These are phyloP conservation scores for Brassica balearica DNA, from an alignment of 441 rosid species.

Conservation along the genomic window DNA sequence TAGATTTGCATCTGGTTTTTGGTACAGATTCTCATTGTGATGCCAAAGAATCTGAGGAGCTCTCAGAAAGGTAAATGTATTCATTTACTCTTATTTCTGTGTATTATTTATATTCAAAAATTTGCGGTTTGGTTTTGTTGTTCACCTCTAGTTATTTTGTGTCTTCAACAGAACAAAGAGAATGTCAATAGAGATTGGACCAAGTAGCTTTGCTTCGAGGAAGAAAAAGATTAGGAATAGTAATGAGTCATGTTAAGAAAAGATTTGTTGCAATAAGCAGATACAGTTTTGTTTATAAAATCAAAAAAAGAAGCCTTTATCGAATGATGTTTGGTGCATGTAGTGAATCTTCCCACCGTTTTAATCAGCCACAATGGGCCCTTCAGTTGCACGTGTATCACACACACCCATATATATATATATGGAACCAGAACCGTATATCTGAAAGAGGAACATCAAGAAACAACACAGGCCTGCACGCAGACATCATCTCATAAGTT, in stretches of 20 bases:
- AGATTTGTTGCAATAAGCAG: not conserved
- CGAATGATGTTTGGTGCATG: not conserved
- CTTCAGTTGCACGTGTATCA: slow-evolving; percentile 2
- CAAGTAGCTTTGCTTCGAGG: slow-evolving; percentile 34
- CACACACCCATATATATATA: not conserved
- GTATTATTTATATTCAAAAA: not conserved
- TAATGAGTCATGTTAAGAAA: not conserved
- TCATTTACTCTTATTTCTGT: not conserved
- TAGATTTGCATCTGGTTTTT: slow-evolving; percentile 8
- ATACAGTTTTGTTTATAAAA: not conserved
- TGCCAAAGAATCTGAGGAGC: slow-evolving; percentile 30
- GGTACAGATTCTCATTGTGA: slow-evolving; percentile 30
- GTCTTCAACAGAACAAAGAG: slow-evolving; percentile 67
- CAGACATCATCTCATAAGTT: too few relatives aligned
- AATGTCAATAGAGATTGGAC: slow-evolving; percentile 80
- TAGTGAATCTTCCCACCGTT: not conserved
- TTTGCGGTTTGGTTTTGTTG: not conserved
- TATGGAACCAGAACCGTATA: not conserved
- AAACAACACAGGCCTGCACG: not conserved
- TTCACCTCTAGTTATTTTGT: not conserved
- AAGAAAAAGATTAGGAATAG: slow-evolving; percentile 3
- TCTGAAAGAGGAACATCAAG: not conserved
- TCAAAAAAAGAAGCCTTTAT: not conserved
- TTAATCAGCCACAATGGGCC: not conserved
- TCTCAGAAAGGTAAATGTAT: slow-evolving; percentile 29